phyloP scores from a whole-genome alignment of 345 rosid genomes.

The Eutrema japonicum region DNA sequence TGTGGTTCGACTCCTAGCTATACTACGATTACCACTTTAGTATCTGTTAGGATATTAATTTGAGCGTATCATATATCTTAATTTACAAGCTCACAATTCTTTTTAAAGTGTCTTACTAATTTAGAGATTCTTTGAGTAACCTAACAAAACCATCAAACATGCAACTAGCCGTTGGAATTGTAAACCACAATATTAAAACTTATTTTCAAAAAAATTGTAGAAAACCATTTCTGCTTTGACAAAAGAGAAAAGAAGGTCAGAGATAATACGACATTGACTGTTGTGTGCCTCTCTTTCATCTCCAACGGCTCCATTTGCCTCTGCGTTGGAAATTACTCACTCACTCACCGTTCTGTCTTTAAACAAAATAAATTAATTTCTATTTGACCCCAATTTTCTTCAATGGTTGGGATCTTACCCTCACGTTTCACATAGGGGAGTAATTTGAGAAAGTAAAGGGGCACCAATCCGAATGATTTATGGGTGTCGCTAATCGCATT shows the following conservation, averaged over 20 bases:
- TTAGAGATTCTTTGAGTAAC: too few relatives aligned
- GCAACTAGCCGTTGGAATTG: slow-evolving; percentile 25
- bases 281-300: slow-evolving; percentile 7
- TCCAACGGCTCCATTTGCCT: slow-evolving; percentile 26
- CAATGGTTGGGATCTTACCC: neutral
- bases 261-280: slow-evolving; percentile 33
- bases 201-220: neutral
- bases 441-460: neutral
- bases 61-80: too few relatives aligned
- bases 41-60: too few relatives aligned
- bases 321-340: neutral
- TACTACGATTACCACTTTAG: too few relatives aligned
- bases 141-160: slow-evolving; percentile 19
- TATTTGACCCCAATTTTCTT: neutral
- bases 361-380: neutral
- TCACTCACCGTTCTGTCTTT: neutral
- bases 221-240: slow-evolving; percentile 17
- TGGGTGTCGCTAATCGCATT: neutral
- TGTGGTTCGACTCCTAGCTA: too few relatives aligned
- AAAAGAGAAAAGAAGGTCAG: neutral
- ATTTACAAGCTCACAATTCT: too few relatives aligned
- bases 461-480: neutral
- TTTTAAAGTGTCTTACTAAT: too few relatives aligned
- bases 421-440: neutral
- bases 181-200: neutral